Evolutionary conservation across 2,329 filamentous ascomycete genomes (phyloP), one percentile per base, ranked within the genome.

Genomic region (Shiraia sp.): DNA sequence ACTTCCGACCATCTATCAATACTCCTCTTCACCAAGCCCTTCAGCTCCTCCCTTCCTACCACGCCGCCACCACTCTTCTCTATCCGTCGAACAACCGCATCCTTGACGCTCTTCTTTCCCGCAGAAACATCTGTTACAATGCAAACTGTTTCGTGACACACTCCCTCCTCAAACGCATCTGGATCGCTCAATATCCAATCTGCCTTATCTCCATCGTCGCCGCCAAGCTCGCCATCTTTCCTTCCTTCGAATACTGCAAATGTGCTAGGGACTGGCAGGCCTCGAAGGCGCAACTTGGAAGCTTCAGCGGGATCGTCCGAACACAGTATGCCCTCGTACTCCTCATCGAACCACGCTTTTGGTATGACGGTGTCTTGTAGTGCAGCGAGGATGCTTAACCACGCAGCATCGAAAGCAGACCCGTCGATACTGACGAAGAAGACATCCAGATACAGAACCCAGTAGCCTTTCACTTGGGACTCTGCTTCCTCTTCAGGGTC

Each of bases 381-480:
- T 6, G 93, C 92, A 7, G 91, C 88, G 15, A 96, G 69, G 0
- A 95, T 79, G 10, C 90, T 85, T 1, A 86, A 80, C 91, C 92
- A 97, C 0, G 90, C 89, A 1, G 89, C 88, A 62, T 99, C 92
- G 53, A 97, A 91, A 1, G 90, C 82, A 60, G 93, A 95, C 5
- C 92, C 92, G 51, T 96, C 91, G 35, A 96, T 83, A 0, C 89
- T 95, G 54, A 99, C 86, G 72, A 96, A 93, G 63, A 96, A 81
- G n/a, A 96, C 78, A 64, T 97, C 92, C 53, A 99, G 88, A 70
- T 96, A 96, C 14, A 99, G 81, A 8, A 88, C 85, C 93, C 92
- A 99, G 69, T 95, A 97, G 0, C 87, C 93, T 65, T 88, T 92
- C 9, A 92, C 70, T 49, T 83, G 77, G 6, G 67, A 66, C 27